Conservation (phyloP, 2,329 filamentous ascomycete species). For the Aureobasidium sp. region DNA sequence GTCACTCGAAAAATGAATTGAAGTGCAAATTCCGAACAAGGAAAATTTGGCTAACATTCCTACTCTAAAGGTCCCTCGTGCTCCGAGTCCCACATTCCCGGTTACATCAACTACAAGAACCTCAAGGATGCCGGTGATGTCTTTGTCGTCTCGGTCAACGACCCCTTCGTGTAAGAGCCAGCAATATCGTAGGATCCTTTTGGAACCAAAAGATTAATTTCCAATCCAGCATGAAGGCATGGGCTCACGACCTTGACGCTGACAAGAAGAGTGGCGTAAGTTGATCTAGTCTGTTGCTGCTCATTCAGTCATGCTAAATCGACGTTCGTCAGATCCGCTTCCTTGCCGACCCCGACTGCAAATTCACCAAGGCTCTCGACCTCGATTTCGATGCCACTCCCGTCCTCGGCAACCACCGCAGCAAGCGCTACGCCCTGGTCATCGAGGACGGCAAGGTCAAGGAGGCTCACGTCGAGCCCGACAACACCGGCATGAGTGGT, state of each 20-base stretch:
- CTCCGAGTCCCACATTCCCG: slow-evolving; percentile 67
- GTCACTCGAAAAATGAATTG: neutral
- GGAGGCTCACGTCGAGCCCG: slow-evolving; percentile 73
- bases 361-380: slow-evolving; percentile 76
- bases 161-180: slow-evolving; percentile 69
- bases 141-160: slow-evolving; percentile 88
- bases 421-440: slow-evolving; percentile 80
- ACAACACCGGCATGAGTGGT: slow-evolving; percentile 77
- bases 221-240: slow-evolving; percentile 70
- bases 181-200: neutral
- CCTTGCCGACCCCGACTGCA: slow-evolving; percentile 68
- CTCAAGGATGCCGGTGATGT: slow-evolving; percentile 73
- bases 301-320: neutral
- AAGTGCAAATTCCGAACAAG: neutral
- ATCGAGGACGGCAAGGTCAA: slow-evolving; percentile 79
- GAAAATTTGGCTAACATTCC: neutral
- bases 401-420: slow-evolving; percentile 72
- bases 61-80: slow-evolving; percentile 45
- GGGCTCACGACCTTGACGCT: slow-evolving; percentile 70
- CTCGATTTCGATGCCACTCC: slow-evolving; percentile 69
- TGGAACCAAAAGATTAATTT: neutral
- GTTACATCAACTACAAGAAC: slow-evolving; percentile 71
- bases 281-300: slow-evolving; percentile 24
- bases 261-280: slow-evolving; percentile 52
- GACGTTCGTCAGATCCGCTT: slow-evolving; percentile 63